Evolutionary conservation across 106 monocot species (phyloP).

Genomic region (Allium cepa): DNA sequence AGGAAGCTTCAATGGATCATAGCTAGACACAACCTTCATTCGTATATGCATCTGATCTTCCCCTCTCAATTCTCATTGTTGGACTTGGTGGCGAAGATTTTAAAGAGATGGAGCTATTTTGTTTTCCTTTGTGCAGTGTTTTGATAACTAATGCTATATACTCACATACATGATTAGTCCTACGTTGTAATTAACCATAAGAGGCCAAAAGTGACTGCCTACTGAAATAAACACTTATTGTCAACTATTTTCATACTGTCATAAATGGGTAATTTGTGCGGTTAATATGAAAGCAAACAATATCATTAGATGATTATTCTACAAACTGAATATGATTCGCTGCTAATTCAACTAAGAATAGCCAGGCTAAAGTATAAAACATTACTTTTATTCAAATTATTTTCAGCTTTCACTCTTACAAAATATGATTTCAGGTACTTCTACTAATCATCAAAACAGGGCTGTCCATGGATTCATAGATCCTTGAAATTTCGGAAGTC

Average conservation of each 20-base stretch:
- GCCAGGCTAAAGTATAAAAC: background rate
- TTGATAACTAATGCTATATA: too few relatives aligned
- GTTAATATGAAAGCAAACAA: background rate
- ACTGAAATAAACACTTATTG: too few relatives aligned
- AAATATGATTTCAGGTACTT: conserved; percentile 11
- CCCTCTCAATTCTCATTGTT: too few relatives aligned
- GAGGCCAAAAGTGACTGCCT: too few relatives aligned
- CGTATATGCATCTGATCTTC: too few relatives aligned
- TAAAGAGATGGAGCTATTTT: too few relatives aligned
- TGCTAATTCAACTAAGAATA: background rate
- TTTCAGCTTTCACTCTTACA: background rate
- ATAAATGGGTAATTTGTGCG: background rate
- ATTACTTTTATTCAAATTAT: background rate
- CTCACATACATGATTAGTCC: too few relatives aligned
- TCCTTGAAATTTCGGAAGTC: conserved; percentile 16
- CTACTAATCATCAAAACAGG: conserved; percentile 35
- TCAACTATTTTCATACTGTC: background rate
- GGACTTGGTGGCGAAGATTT: too few relatives aligned
- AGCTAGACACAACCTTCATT: conserved; percentile 57
- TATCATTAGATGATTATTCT: background rate
- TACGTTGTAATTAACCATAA: too few relatives aligned
- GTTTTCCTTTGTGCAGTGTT: too few relatives aligned
- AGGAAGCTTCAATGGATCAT: conserved; percentile 89
- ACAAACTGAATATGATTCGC: background rate
- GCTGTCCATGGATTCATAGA: conserved; percentile 36